Conservation (phyloP, 768 basidiomycete genomes). For the Omphalotus guepiniiformis region DNA sequence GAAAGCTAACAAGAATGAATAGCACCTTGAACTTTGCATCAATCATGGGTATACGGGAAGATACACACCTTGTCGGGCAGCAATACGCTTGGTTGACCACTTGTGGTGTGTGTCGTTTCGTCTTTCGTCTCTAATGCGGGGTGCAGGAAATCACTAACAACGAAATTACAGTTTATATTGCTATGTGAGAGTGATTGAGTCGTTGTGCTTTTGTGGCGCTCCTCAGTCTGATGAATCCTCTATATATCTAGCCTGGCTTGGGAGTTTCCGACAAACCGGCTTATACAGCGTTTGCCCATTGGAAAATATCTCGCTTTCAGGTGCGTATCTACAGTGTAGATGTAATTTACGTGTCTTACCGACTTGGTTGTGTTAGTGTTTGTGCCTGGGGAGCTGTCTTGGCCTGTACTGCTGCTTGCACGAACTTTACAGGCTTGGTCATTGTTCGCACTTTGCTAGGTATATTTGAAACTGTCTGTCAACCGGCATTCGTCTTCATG, state of each 20-base stretch:
- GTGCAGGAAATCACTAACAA: neutral
- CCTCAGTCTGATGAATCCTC: neutral
- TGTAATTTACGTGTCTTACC: neutral
- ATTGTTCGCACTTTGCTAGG: constrained; percentile 45
- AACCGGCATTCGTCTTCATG: constrained; percentile 44
- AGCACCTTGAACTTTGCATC: constrained; percentile 44
- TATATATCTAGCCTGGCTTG: constrained; percentile 26
- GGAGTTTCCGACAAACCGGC: constrained; percentile 46
- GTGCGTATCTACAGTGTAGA: constrained; percentile 18
- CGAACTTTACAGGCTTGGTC: constrained; percentile 38
- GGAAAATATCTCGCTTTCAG: constrained; percentile 46
- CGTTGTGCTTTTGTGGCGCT: neutral
- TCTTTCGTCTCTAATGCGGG: constrained; percentile 3
- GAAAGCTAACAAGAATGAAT: neutral
- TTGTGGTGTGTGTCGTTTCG: constrained; percentile 29
- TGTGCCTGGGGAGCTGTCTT: constrained; percentile 43
- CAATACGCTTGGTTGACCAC: constrained; percentile 47
- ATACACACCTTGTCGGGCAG: constrained; percentile 43
- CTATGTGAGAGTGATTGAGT: constrained; percentile 25
- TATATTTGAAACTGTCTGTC: constrained; percentile 44
- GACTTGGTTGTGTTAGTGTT: constrained; percentile 19
- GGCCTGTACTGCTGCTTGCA: constrained; percentile 45
- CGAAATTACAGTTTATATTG: constrained; percentile 31
- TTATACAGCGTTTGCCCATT: constrained; percentile 45
- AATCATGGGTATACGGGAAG: constrained; percentile 42